Conservation (phyloP, 352 stramenopile species). For the Peronospora tabacina region DNA sequence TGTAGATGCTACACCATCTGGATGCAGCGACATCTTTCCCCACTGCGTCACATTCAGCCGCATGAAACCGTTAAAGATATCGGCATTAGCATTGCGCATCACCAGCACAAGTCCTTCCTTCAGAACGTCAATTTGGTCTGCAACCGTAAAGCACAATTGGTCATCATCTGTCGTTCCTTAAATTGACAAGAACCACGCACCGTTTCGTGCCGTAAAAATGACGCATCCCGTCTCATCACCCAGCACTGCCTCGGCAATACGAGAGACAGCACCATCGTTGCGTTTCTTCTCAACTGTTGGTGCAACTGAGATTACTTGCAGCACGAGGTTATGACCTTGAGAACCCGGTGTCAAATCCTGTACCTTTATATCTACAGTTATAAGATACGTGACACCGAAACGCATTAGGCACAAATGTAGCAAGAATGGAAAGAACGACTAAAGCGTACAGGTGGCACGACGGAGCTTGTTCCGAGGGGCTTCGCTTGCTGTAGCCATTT, state of each 20-base stretch:
- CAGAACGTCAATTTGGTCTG: constrained; percentile 74
- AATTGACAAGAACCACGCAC: constrained; percentile 18
- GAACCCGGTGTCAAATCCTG: constrained; percentile 62
- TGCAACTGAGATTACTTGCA: constrained; percentile 59
- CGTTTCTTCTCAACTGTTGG: constrained; percentile 57
- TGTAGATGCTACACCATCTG: constrained; percentile 68
- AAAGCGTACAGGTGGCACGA: constrained; percentile 37
- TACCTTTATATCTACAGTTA: constrained; percentile 62
- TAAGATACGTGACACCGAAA: background rate
- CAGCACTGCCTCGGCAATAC: constrained; percentile 67
- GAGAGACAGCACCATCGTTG: constrained; percentile 54
- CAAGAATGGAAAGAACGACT: background rate
- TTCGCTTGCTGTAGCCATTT: constrained; percentile 24
- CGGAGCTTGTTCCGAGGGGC: constrained; percentile 25
- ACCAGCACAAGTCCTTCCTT: constrained; percentile 51
- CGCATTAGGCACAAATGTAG: background rate
- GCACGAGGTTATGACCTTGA: constrained; percentile 75
- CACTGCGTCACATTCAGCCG: constrained; percentile 79
- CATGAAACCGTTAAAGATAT: constrained; percentile 84
- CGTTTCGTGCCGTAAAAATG: constrained; percentile 73
- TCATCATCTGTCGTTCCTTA: background rate
- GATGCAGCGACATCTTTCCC: constrained; percentile 68
- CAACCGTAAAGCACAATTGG: constrained; percentile 1
- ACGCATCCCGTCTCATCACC: constrained; percentile 80
- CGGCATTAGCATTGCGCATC: constrained; percentile 73